Base-by-base conservation (phyloP, 139 green algal genomes). In the Auxenochlorella protothecoides region DNA sequence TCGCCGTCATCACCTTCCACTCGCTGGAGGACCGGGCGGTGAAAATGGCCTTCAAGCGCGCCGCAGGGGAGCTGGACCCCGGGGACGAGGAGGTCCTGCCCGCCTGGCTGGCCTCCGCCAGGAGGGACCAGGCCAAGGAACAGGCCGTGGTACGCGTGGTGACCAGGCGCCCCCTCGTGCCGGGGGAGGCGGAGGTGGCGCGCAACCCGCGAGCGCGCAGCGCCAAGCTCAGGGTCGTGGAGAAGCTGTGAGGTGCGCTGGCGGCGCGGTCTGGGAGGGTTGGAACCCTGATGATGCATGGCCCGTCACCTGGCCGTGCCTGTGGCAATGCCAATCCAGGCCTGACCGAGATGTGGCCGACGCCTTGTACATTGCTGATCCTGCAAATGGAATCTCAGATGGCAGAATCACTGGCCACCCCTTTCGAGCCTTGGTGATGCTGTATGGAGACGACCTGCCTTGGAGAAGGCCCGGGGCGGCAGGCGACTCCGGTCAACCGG, bases 1-100 rank as follows among this genome's bases (percentile, higher is more conserved):
- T 97, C 66, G 90, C 83, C 0, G 80, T 98, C 14, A 97, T 99
- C 76, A 89, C 79, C 54, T 99, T 99, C 75, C 94, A 99, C 79
- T 90, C 76, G 51, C 80, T 98, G 15, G 94, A 99, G 84, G 94
- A 98, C 80, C 67, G 92, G 1, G 82, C 94, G 6, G 91, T 98
- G 5, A 98, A 98, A 82, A 81, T 84, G 59, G 88, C 87, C 13
- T 95, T 98, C 71, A 57, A 82, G 55, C 59, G 66, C 11, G 87
- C 87, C 16, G 84, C 84, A 44, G 87, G 88, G 5, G 69, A 72
- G 59, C 71, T 80, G 75, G 72, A 63, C 7, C 77, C 72, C 44
- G 67, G 53, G 6, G 72, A 82, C 55, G 64, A 72, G 64, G 15
- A 13, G 15, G 62, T 76, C 15, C 72, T 68, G 44, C 60, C 55